Conservation (phyloP, 768 basidiomycete species). For the Russula virescens region DNA sequence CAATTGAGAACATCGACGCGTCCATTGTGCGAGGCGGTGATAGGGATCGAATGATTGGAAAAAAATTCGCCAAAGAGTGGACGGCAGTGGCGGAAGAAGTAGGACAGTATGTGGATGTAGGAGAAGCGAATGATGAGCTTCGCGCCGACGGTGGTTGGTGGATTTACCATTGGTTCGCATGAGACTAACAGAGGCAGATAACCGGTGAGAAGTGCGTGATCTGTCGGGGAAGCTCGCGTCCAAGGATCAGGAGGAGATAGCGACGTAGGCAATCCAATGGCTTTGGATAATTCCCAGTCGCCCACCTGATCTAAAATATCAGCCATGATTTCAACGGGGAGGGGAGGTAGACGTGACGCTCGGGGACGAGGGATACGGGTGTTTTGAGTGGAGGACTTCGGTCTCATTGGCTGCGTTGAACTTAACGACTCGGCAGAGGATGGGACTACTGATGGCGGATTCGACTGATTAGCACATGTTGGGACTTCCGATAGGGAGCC, state of each 20-base stretch:
- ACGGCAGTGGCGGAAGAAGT: slow-evolving; percentile 60
- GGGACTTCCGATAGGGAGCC: background rate
- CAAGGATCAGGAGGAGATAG: slow-evolving; percentile 63
- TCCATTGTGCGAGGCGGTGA: slow-evolving; percentile 72
- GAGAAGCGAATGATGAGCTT: slow-evolving; percentile 63
- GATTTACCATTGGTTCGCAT: slow-evolving; percentile 46
- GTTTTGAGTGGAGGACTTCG: slow-evolving; percentile 11
- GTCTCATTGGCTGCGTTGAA: background rate
- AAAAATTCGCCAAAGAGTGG: slow-evolving; percentile 59
- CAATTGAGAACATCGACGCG: slow-evolving; percentile 65
- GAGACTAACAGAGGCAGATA: slow-evolving; percentile 55
- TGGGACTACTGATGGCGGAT: background rate
- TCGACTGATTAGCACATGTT: background rate
- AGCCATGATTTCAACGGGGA: slow-evolving; percentile 72
- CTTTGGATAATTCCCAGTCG: slow-evolving; percentile 79
- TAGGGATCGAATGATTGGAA: slow-evolving; percentile 64
- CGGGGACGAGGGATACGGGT: slow-evolving; percentile 24
- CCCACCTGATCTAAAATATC: slow-evolving; percentile 73
- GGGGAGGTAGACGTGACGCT: slow-evolving; percentile 38
- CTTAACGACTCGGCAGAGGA: background rate
- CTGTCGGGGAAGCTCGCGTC: slow-evolving; percentile 61
- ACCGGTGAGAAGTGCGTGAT: slow-evolving; percentile 67
- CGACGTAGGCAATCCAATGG: slow-evolving; percentile 69
- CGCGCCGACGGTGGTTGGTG: slow-evolving; percentile 67
- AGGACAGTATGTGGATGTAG: slow-evolving; percentile 70